Conservation (phyloP, 2,329 filamentous ascomycete species). For the Bimuria novae-zelandiae region DNA sequence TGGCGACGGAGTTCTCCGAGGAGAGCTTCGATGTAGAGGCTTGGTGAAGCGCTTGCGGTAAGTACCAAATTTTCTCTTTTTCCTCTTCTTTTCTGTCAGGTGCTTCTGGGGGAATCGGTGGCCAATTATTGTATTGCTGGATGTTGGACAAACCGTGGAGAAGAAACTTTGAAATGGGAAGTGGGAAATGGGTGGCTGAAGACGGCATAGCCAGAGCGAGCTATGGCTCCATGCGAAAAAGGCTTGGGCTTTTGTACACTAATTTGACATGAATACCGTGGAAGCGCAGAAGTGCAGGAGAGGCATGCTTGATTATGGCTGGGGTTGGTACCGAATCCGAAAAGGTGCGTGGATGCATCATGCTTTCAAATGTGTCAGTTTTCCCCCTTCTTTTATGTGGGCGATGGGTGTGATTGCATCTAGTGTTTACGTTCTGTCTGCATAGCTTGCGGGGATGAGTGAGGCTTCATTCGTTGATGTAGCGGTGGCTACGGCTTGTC, state of each 20-base stretch:
- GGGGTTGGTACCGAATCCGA: too few species aligned
- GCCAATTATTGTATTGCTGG: not conserved
- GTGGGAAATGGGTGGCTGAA: not conserved
- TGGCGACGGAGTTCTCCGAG: slow-evolving; percentile 96
- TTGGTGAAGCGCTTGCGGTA: slow-evolving; percentile 60
- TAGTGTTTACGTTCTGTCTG: too few species aligned
- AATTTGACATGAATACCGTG: slow-evolving; percentile 11
- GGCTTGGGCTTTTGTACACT: slow-evolving; percentile 9
- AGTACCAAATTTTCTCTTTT: not conserved
- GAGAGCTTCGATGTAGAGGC: slow-evolving; percentile 94
- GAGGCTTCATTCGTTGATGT: too few species aligned
- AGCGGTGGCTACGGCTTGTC: too few species aligned
- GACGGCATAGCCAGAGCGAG: too few species aligned
- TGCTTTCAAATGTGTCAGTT: too few species aligned
- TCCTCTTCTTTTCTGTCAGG: slow-evolving; percentile 27
- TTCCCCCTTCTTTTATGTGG: too few species aligned
- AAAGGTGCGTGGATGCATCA: too few species aligned
- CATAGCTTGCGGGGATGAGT: too few species aligned
- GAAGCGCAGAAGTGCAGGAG: slow-evolving; percentile 1
- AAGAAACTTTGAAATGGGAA: not conserved
- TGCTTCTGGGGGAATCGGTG: too few species aligned
- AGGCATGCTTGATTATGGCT: not conserved
- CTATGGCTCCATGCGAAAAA: too few species aligned
- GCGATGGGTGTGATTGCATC: too few species aligned
- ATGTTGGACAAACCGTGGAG: not conserved